Evolutionary conservation across 2,329 filamentous ascomycete genomes (phyloP).

Genomic region (Fusarium lateritium): DNA sequence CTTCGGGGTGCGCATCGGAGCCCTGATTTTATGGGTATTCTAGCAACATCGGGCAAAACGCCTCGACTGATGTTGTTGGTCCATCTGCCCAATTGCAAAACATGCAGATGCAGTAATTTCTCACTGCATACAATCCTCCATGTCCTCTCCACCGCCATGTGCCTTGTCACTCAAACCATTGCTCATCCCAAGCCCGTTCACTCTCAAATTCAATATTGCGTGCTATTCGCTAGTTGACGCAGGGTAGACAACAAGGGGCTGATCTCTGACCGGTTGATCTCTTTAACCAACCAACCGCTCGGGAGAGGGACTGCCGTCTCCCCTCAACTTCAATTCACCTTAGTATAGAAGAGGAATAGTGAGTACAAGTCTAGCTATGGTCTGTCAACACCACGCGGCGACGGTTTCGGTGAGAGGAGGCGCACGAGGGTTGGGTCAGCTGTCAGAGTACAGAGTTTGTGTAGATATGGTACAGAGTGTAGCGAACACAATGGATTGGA

Average conservation of each 20-base stretch:
- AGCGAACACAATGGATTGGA: constrained; percentile 18
- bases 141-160: constrained; percentile 8
- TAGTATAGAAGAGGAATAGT: constrained; percentile 34
- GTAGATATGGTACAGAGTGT: constrained; percentile 15
- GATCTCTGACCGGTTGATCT: constrained; percentile 6
- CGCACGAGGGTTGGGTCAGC: constrained; percentile 39
- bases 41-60: too few species aligned
- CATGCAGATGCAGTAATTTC: too few species aligned
- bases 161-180: neutral
- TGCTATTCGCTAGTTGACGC: neutral
- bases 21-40: too few species aligned
- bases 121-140: too few species aligned
- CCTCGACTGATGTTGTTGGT: too few species aligned
- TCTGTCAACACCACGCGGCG: constrained; percentile 29
- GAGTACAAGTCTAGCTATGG: constrained; percentile 8
- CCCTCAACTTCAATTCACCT: constrained; percentile 21
- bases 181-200: neutral
- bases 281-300: constrained; percentile 6
- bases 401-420: constrained; percentile 30
- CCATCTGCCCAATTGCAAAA: too few species aligned
- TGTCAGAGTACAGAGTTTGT: constrained; percentile 30
- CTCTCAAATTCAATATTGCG: neutral
- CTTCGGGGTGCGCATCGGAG: too few species aligned
- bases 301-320: constrained; percentile 8
- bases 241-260: constrained; percentile 11